phyloP scores from a whole-genome alignment of 2,329 filamentous ascomycete species.

The Didymosphaeria variabile region DNA sequence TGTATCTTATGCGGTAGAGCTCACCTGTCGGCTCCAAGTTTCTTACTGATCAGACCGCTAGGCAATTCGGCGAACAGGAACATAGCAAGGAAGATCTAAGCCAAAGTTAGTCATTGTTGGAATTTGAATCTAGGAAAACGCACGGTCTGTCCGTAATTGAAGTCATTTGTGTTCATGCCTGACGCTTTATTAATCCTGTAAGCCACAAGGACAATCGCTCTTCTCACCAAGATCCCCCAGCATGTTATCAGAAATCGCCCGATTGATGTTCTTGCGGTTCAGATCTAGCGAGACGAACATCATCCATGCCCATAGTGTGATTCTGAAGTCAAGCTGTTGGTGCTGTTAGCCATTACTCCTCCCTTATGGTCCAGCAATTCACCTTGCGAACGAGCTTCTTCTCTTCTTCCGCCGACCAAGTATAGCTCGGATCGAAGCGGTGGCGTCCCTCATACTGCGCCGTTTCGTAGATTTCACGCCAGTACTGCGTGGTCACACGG shows the following conservation, averaged over 20 bases:
- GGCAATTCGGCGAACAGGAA: slow-evolving; percentile 61
- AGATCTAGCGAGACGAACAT: slow-evolving; percentile 61
- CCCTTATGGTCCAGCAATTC: neutral
- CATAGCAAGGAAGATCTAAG: slow-evolving; percentile 43
- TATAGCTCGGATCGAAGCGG: slow-evolving; percentile 59
- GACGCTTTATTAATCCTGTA: slow-evolving; percentile 9
- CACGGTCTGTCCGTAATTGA: slow-evolving; percentile 52
- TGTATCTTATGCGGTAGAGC: slow-evolving; percentile 32
- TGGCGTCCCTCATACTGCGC: slow-evolving; percentile 51
- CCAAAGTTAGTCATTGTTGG: slow-evolving; percentile 14
- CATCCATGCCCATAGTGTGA: slow-evolving; percentile 52
- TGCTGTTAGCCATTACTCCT: slow-evolving; percentile 6
- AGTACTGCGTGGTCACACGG: slow-evolving; percentile 34
- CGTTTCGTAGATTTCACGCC: slow-evolving; percentile 36
- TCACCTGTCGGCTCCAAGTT: slow-evolving; percentile 57
- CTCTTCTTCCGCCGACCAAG: slow-evolving; percentile 59
- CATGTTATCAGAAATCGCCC: slow-evolving; percentile 48
- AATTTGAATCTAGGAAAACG: neutral
- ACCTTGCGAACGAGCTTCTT: slow-evolving; percentile 57
- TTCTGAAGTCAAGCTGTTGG: slow-evolving; percentile 36
- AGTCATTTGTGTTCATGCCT: slow-evolving; percentile 44
- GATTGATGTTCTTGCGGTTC: slow-evolving; percentile 59
- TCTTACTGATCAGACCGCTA: slow-evolving; percentile 61
- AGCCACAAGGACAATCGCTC: neutral
- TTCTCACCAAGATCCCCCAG: slow-evolving; percentile 39